Percentiles rank a stretch among this genome's conserved stretches.
These are phyloP conservation scores for Thecaphora thlaspeos DNA, from an alignment of 1,284 basidiomycete species.

Conservation along the genomic window DNA sequence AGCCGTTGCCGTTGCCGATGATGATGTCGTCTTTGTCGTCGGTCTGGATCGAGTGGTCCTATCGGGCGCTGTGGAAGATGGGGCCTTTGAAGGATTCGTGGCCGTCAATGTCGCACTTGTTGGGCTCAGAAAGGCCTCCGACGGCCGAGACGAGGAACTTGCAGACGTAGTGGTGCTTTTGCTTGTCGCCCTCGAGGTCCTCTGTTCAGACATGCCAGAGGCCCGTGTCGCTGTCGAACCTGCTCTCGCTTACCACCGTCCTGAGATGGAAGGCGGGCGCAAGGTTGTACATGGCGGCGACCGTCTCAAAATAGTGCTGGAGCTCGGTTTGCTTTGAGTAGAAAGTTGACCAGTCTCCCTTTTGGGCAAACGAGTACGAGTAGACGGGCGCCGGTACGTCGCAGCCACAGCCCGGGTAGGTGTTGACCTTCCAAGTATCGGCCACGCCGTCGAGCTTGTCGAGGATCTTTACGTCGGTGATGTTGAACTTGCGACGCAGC, in stretches of 20 bases:
- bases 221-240: conserved; percentile 44
- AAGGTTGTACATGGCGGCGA: conserved; percentile 43
- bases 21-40: conserved; percentile 56
- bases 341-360: conserved; percentile 49
- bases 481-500: conserved; percentile 38
- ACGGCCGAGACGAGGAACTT: conserved; percentile 50
- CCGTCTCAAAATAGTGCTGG: conserved; percentile 40
- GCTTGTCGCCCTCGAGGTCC: conserved; percentile 11
- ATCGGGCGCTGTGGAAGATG: conserved; percentile 57
- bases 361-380: conserved; percentile 53
- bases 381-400: conserved; percentile 56
- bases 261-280: conserved; percentile 37
- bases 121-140: conserved; percentile 52
- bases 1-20: conserved; percentile 53
- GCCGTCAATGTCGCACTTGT: conserved; percentile 46
- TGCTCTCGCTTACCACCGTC: conserved; percentile 40
- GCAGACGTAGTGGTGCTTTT: conserved; percentile 47
- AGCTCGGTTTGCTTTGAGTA: conserved; percentile 47
- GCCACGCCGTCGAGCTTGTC: conserved; percentile 31
- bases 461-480: conserved; percentile 45
- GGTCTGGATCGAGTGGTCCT: conserved; percentile 54
- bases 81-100: conserved; percentile 49
- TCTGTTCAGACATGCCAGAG: conserved; percentile 51
- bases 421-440: conserved; percentile 48
- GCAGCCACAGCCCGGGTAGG: conserved; percentile 50